Percentiles rank a stretch among this genome's conserved stretches.
Conservation (phyloP, 768 basidiomycete species). For the Termitomyces sp. region DNA sequence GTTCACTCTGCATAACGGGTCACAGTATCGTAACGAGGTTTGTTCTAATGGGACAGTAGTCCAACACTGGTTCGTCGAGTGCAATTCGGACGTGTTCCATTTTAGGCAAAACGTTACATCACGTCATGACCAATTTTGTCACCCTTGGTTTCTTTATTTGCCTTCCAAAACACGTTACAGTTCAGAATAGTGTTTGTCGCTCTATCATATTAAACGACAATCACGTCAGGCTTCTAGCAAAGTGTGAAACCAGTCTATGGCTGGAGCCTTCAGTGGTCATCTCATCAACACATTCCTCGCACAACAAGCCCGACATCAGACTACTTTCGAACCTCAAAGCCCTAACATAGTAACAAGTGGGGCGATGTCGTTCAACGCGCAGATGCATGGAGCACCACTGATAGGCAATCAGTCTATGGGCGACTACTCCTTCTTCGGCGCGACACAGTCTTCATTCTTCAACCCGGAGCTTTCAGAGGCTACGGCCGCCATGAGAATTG, state of each 20-base stretch:
- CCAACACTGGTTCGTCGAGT: no score
- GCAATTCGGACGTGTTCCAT: no score
- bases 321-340: conserved; percentile 14
- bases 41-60: no score
- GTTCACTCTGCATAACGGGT: no score
- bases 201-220: neutral
- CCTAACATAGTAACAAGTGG: conserved; percentile 41
- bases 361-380: conserved; percentile 54
- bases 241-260: conserved; percentile 31
- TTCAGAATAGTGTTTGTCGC: neutral
- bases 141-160: neutral
- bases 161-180: neutral
- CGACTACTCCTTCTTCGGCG: conserved; percentile 21
- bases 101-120: no score
- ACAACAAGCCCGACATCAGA: conserved; percentile 17
- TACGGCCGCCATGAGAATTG: conserved; percentile 60
- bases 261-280: conserved; percentile 55
- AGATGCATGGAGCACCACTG: conserved; percentile 45
- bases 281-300: conserved; percentile 42
- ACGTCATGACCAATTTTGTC: neutral
- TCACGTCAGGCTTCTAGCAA: neutral
- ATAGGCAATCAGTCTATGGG: conserved; percentile 15
- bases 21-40: no score
- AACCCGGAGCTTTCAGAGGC: conserved; percentile 47
- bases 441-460: conserved; percentile 25